These are phyloP conservation scores for Oryza nivara DNA, from an alignment of 176 grass and related monocot genomes.

Conservation along the genomic window DNA sequence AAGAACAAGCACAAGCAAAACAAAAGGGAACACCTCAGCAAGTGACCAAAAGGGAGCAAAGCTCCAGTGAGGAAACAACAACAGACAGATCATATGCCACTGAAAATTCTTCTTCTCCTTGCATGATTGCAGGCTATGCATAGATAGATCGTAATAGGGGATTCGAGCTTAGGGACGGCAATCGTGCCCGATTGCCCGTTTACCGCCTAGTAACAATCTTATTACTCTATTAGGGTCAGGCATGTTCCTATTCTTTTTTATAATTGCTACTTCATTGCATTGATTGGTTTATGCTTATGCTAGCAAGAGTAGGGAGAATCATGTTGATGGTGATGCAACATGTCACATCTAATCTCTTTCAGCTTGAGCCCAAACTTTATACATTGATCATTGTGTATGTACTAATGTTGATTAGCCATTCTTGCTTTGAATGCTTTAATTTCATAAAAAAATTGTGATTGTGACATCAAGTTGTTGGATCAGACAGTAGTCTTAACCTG, in stretches of 20 bases:
- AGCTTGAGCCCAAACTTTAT: background rate
- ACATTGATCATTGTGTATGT: background rate
- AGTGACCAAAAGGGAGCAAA: slow-evolving; percentile 22
- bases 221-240: background rate
- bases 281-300: background rate
- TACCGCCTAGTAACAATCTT: background rate
- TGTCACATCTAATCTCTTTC: background rate
- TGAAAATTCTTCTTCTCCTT: slow-evolving; percentile 17
- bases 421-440: too few relatives aligned
- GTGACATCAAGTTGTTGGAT: background rate
- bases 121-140: slow-evolving; percentile 5
- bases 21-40: slow-evolving; percentile 32
- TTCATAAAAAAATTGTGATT: background rate
- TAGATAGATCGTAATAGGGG: background rate
- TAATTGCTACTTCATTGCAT: background rate
- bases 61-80: slow-evolving; percentile 30
- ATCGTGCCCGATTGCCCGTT: background rate
- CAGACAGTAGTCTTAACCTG: background rate
- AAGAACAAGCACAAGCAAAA: background rate
- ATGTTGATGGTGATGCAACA: background rate
- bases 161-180: background rate
- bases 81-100: slow-evolving; percentile 5
- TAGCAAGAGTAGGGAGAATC: background rate
- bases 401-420: background rate
- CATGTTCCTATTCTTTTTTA: background rate